Percentiles rank a stretch among this genome's conserved stretches.
Conservation (phyloP, 2,329 filamentous ascomycete genomes). For the Nothomitra cinnamomea region DNA sequence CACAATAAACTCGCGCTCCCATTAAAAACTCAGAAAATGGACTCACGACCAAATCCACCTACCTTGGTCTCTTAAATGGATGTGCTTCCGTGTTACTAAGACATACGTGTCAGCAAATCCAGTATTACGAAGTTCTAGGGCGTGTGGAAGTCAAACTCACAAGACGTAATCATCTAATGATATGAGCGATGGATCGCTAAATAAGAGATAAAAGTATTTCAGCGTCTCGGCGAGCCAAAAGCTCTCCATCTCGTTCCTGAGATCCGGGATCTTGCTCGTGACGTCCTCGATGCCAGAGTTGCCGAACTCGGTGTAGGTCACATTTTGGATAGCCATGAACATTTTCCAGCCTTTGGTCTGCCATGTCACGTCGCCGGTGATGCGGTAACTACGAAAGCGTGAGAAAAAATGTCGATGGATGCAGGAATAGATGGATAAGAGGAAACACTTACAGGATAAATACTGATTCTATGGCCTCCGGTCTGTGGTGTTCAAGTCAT, state of each 20-base stretch:
- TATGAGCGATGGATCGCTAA: constrained; percentile 46
- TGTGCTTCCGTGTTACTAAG: constrained; percentile 35
- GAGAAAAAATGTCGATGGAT: not conserved
- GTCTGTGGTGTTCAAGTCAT: constrained; percentile 29
- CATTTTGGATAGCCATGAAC: constrained; percentile 54
- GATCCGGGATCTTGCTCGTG: constrained; percentile 19
- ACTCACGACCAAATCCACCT: not conserved
- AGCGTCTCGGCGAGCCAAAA: constrained; percentile 85
- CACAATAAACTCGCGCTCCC: not conserved
- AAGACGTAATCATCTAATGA: constrained; percentile 53
- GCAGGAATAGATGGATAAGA: not conserved
- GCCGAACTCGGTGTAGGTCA: constrained; percentile 48
- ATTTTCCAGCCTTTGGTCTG: constrained; percentile 76
- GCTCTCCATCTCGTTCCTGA: constrained; percentile 58
- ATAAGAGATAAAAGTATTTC: constrained; percentile 83
- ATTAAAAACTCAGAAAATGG: too few species aligned
- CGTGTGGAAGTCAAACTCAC: constrained; percentile 11
- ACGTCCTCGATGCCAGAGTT: constrained; percentile 57
- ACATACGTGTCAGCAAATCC: not conserved
- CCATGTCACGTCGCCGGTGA: constrained; percentile 60
- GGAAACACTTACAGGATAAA: constrained; percentile 57
- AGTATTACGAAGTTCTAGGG: not conserved
- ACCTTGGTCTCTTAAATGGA: constrained; percentile 25
- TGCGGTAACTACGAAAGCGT: constrained; percentile 30
- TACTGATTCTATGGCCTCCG: constrained; percentile 75